phyloP scores from a whole-genome alignment of 495 filamentous ascomycete genomes.

The Penicillium steckii region DNA sequence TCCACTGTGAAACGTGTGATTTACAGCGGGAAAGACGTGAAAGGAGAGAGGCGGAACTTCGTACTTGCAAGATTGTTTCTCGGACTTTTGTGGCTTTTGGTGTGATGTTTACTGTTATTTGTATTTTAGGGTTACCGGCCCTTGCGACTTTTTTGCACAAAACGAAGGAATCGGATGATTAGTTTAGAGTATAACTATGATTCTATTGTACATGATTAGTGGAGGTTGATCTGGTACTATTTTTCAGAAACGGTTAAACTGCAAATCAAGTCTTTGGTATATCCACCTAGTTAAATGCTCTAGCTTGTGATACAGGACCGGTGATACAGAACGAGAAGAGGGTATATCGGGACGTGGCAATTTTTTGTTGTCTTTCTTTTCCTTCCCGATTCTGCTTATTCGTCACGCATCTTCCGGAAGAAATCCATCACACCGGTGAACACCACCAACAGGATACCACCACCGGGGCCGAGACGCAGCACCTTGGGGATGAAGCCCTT shows the following conservation, averaged over 20 bases:
- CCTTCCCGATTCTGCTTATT: constrained; percentile 14
- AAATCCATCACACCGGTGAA: constrained; percentile 95
- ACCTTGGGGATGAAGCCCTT: constrained; percentile 99
- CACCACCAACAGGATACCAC: constrained; percentile 89
- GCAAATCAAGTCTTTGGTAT: neutral
- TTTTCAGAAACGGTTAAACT: neutral
- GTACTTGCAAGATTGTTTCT: neutral
- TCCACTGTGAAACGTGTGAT: neutral
- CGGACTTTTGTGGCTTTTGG: neutral
- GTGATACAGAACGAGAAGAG: neutral
- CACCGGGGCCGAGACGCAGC: constrained; percentile 80
- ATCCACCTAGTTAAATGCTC: neutral
- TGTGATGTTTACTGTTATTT: neutral
- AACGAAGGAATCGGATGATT: too few species aligned
- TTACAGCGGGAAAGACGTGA: neutral
- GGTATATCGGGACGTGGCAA: neutral
- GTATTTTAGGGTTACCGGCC: neutral
- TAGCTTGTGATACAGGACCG: constrained; percentile 1
- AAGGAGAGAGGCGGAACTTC: neutral
- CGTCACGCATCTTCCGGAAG: constrained; percentile 58
- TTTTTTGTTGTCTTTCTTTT: neutral
- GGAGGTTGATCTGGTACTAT: neutral
- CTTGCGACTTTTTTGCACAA: neutral
- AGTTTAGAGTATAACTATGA: too few species aligned
- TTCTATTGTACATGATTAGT: too few species aligned